Base-by-base conservation (phyloP, 2,329 filamentous ascomycete genomes). In the Xylaria sp. region DNA sequence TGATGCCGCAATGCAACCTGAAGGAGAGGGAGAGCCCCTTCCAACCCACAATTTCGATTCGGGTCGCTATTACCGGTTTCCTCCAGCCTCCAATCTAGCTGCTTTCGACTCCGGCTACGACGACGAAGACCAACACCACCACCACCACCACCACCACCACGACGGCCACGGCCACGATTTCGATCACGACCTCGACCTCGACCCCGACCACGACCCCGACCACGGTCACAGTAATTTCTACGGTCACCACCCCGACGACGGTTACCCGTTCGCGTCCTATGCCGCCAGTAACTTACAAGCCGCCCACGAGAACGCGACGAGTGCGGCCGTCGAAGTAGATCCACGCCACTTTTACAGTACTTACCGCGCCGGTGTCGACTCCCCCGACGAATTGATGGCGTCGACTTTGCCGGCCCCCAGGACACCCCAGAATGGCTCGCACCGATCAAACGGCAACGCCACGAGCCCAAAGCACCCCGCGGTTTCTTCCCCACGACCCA, bases 331-430 rank as follows among this genome's bases (percentile, higher is more conserved):
- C 63, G 58, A 74, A 64, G 67, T 77, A 71, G 76, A 81, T 63
- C 78, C 80, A 63, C 79, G 81, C 76, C 75, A 80, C 67, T 83
- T 82, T 69, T 83, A 83, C 71, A 77, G 76, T 63, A 76, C 73
- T 67, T 80, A 79, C 65, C 73, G 72, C 63, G 11, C 29, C 9
- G 70, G 69, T 64, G 65, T 70, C 49, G 71, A 74, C 56, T 60
- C 70, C 50, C 69, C 70, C 57, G 55, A 46, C 64, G 73, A 76
- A 62, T 67, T 69, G 64, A 76, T 76, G 75, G 72, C 75, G 60
- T 69, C 73, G 38, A 64, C 69, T 24, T 64, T 71, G 57, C 64
- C 70, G 39, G 72, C 74, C 51, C 68, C 76, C 42, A 73, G 74
- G 69, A 72, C 74, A 57, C 74, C 73, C 54, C 74, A 75, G 53